Percentiles rank a stretch among this genome's conserved stretches.
Conservation (phyloP, 192 early-diverging fungal genomes). For the Backusella sp. region DNA sequence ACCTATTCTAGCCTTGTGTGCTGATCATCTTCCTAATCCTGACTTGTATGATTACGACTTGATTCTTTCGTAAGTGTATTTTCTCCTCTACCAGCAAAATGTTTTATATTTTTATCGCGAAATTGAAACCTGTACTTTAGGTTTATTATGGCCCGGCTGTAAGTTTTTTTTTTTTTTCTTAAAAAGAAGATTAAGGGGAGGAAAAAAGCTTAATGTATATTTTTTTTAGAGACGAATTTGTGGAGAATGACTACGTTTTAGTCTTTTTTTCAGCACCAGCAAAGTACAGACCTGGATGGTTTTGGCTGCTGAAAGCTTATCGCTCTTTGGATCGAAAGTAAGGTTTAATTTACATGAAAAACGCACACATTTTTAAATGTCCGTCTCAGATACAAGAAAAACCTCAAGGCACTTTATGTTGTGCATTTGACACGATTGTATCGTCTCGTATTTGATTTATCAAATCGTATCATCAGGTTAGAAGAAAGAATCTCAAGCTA, state of each 20-base stretch:
- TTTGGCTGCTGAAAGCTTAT: slow-evolving; percentile 88
- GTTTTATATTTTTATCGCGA: background rate
- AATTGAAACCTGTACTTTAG: background rate
- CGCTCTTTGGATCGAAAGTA: slow-evolving; percentile 76
- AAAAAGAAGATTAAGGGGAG: background rate
- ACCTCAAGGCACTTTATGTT: slow-evolving; percentile 88
- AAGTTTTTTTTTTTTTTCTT: background rate
- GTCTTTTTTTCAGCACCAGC: slow-evolving; percentile 84
- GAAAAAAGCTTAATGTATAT: slow-evolving; percentile 40
- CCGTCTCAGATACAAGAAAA: slow-evolving; percentile 74
- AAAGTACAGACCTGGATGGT: slow-evolving; percentile 74
- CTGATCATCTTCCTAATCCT: slow-evolving; percentile 89
- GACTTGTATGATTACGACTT: slow-evolving; percentile 77
- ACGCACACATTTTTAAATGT: background rate
- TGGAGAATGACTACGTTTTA: slow-evolving; percentile 88
- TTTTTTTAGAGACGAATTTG: slow-evolving; percentile 70
- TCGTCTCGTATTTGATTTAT: slow-evolving; percentile 78
- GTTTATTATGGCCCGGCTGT: slow-evolving; percentile 36
- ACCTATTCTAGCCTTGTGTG: slow-evolving; percentile 80
- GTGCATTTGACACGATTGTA: slow-evolving; percentile 90
- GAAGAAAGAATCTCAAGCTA: too few species aligned
- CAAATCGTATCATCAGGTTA: slow-evolving; percentile 81
- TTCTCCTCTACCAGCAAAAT: too few species aligned
- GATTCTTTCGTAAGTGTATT: slow-evolving; percentile 62
- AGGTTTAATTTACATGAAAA: background rate